These are phyloP conservation scores for Podila clonocystis DNA, from an alignment of 192 early-diverging fungal species.

Conservation along the genomic window DNA sequence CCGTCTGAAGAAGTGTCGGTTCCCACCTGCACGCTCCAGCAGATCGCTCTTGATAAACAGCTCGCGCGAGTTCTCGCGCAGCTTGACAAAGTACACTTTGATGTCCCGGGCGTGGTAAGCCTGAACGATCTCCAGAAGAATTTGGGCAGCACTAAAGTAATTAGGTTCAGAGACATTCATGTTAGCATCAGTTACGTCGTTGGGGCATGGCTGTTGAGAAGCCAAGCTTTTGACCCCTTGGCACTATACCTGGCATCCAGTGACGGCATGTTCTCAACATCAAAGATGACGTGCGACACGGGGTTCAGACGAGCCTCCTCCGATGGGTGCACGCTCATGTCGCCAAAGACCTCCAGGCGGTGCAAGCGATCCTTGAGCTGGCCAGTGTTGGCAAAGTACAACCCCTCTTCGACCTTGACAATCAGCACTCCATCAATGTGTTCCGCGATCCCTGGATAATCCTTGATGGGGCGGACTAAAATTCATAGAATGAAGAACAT, in stretches of 20 bases:
- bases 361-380: conserved; percentile 95
- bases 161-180: not conserved
- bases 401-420: conserved; percentile 90
- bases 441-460: conserved; percentile 69
- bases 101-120: conserved; percentile 84
- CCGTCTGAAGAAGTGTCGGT: conserved; percentile 70
- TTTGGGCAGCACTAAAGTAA: conserved; percentile 63
- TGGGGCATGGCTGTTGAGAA: not conserved
- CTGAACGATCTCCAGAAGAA: conserved; percentile 89
- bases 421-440: conserved; percentile 88
- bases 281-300: conserved; percentile 87
- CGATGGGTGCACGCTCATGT: conserved; percentile 94
- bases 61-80: conserved; percentile 74
- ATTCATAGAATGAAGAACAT: not conserved
- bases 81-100: conserved; percentile 91
- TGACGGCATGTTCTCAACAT: conserved; percentile 86
- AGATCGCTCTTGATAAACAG: conserved; percentile 83
- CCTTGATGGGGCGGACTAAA: conserved; percentile 78
- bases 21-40: conserved; percentile 64
- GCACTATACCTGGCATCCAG: conserved; percentile 89
- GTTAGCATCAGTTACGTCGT: not conserved
- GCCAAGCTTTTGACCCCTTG: not conserved
- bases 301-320: conserved; percentile 85
- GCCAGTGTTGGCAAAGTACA: conserved; percentile 98
- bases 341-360: conserved; percentile 93